phyloP scores from a whole-genome alignment of 2,329 filamentous ascomycete genomes.

The Phyllosticta paracitricarpa region DNA sequence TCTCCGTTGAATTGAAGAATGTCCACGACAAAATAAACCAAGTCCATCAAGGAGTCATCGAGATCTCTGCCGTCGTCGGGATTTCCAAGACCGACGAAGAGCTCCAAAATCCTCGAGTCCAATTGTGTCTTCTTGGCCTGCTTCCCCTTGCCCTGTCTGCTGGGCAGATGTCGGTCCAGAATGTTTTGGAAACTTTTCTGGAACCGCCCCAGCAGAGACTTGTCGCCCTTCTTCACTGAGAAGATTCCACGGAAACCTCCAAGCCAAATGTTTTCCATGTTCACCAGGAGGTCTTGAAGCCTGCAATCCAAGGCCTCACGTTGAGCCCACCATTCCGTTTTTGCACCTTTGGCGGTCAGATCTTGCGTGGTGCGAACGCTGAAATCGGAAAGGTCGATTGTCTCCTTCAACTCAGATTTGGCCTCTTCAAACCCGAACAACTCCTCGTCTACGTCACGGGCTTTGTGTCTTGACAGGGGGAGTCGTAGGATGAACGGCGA shows the following conservation, averaged over 20 bases:
- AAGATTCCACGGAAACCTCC: conserved; percentile 95
- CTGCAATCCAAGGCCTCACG: conserved; percentile 70
- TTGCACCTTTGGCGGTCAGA: conserved; percentile 63
- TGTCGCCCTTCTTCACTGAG: conserved; percentile 56
- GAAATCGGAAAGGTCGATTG: conserved; percentile 71
- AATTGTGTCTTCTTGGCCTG: conserved; percentile 42
- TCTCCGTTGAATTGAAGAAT: conserved; percentile 96
- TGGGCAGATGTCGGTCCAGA: conserved; percentile 77
- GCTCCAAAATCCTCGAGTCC: conserved; percentile 63
- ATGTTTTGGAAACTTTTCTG: conserved; percentile 67
- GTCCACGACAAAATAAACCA: conserved; percentile 93
- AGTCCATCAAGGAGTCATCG: conserved; percentile 81
- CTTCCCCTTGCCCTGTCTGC: conserved; percentile 54
- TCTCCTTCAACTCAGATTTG: conserved; percentile 67
- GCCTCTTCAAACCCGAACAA: conserved; percentile 78
- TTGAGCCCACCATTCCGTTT: conserved; percentile 81
- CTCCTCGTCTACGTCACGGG: conserved; percentile 68
- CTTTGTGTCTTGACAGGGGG: conserved; percentile 72
- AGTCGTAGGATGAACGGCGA: conserved; percentile 79
- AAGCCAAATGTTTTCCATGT: conserved; percentile 88
- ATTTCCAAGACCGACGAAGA: conserved; percentile 80
- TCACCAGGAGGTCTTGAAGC: conserved; percentile 67
- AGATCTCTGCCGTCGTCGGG: conserved; percentile 60
- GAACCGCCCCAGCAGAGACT: conserved; percentile 62
- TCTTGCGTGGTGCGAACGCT: conserved; percentile 68